Evolutionary conservation across 2,329 filamentous ascomycete genomes (phyloP).

Genomic region (Paecilomyces dactylethromorphus): DNA sequence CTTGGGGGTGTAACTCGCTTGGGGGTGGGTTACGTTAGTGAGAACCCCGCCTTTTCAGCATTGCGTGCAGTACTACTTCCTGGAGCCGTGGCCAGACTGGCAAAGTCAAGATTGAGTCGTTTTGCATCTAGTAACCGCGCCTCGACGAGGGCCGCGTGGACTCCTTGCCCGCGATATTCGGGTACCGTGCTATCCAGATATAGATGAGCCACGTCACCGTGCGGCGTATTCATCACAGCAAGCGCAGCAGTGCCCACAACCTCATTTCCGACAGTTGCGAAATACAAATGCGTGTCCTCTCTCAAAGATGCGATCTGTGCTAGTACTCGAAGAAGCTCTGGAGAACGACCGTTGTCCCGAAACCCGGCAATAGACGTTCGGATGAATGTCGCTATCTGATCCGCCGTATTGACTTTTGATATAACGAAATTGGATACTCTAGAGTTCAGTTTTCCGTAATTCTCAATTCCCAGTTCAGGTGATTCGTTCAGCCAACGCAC

Average conservation of each 20-base stretch:
- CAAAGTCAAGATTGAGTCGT: slow-evolving; percentile 2
- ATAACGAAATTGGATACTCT: neutral
- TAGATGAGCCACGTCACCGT: slow-evolving; percentile 6
- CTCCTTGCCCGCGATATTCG: slow-evolving; percentile 6
- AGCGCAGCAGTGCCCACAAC: neutral
- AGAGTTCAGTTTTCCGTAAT: neutral
- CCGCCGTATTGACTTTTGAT: neutral
- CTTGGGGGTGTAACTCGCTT: too few species aligned
- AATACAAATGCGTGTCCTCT: slow-evolving; percentile 6
- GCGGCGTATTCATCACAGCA: neutral
- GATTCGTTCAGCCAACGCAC: neutral
- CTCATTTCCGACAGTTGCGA: neutral
- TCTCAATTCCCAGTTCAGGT: neutral
- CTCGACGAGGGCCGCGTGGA: slow-evolving; percentile 7
- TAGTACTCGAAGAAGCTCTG: slow-evolving; percentile 6
- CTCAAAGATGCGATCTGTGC: slow-evolving; percentile 6
- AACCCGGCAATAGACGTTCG: slow-evolving; percentile 9
- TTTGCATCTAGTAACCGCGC: slow-evolving; percentile 6
- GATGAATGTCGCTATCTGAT: slow-evolving; percentile 8
- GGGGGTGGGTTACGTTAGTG: too few species aligned
- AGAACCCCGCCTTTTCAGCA: slow-evolving; percentile 7
- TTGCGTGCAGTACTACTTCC: slow-evolving; percentile 11
- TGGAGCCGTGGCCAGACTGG: slow-evolving; percentile 4
- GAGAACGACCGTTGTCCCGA: slow-evolving; percentile 6
- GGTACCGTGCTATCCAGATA: slow-evolving; percentile 8